Percentiles rank a stretch among this genome's conserved stretches.
These are phyloP conservation scores for Diplodia scrobiculata DNA, from an alignment of 2,329 filamentous ascomycete species.

Conservation along the genomic window DNA sequence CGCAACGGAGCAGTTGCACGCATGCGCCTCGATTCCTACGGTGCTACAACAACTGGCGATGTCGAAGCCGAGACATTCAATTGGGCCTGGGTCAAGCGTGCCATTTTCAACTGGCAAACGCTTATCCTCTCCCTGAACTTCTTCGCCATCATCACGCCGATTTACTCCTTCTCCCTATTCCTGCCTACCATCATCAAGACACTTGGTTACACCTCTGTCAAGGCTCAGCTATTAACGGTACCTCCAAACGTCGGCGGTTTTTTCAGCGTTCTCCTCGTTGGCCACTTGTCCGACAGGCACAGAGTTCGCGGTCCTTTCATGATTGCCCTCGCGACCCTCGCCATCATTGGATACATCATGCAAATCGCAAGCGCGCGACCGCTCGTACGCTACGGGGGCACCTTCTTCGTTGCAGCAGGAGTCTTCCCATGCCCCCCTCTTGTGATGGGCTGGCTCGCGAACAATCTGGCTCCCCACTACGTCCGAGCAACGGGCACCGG, in stretches of 20 bases:
- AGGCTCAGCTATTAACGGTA: conserved; percentile 45
- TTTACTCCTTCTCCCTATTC: conserved; percentile 50
- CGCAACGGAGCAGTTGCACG: conserved; percentile 36
- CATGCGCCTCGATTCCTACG: conserved; percentile 39
- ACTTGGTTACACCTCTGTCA: conserved; percentile 43
- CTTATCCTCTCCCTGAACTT: conserved; percentile 46
- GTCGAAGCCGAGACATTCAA: conserved; percentile 46
- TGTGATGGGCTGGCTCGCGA: conserved; percentile 50
- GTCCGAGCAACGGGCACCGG: conserved; percentile 58
- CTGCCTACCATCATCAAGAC: conserved; percentile 45
- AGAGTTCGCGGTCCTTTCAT: conserved; percentile 52
- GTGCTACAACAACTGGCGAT: conserved; percentile 33
- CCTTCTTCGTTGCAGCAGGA: conserved; percentile 48
- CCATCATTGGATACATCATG: conserved; percentile 56
- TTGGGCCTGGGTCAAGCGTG: conserved; percentile 48
- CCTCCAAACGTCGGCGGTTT: conserved; percentile 50
- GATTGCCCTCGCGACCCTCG: conserved; percentile 52
- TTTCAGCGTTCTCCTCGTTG: conserved; percentile 42
- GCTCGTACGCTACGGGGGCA: conserved; percentile 45
- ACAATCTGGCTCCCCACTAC: conserved; percentile 57
- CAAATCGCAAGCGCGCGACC: conserved; percentile 49
- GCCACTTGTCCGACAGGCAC: conserved; percentile 51
- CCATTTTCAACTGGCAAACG: conserved; percentile 39
- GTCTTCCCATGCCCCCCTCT: conserved; percentile 46
- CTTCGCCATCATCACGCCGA: conserved; percentile 49